Conservation (phyloP, 306 rosid species). For the Rubus parviflorus region DNA sequence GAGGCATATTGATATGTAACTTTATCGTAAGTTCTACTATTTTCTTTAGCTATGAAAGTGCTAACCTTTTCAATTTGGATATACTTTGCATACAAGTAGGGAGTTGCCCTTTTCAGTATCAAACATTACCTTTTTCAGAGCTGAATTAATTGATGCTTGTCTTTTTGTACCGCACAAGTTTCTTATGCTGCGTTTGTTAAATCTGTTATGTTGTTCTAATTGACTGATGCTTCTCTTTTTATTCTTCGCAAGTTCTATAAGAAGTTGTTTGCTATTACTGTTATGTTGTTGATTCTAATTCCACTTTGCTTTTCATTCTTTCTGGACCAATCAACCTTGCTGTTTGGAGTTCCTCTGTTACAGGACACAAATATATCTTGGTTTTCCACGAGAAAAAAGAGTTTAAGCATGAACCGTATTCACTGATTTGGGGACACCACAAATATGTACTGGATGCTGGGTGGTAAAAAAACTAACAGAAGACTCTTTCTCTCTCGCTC, state of each 20-base stretch:
- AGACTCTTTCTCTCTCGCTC: not conserved
- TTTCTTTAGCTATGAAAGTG: not conserved
- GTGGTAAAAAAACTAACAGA: too few species aligned
- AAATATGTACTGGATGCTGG: not conserved
- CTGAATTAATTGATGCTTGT: too few species aligned
- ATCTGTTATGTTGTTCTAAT: not conserved
- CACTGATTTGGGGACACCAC: not conserved
- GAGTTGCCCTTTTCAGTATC: too few species aligned
- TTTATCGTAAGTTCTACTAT: not conserved
- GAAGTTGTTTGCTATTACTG: constrained; percentile 13
- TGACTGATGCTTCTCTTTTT: constrained; percentile 7
- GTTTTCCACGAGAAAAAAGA: not conserved
- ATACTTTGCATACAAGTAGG: not conserved
- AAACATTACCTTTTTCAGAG: too few species aligned
- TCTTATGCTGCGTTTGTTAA: too few species aligned
- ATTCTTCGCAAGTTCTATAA: not conserved
- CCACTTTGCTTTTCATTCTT: constrained; percentile 16
- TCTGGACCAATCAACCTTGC: constrained; percentile 63
- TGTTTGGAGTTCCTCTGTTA: constrained; percentile 48
- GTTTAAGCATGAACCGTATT: not conserved
- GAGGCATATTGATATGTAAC: not conserved
- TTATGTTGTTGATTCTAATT: constrained; percentile 21
- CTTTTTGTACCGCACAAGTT: too few species aligned
- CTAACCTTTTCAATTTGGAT: not conserved
- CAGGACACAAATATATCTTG: constrained; percentile 49